These are phyloP conservation scores for Pichia cephalocereana DNA, from an alignment of 805 yeast species.

Conservation along the genomic window DNA sequence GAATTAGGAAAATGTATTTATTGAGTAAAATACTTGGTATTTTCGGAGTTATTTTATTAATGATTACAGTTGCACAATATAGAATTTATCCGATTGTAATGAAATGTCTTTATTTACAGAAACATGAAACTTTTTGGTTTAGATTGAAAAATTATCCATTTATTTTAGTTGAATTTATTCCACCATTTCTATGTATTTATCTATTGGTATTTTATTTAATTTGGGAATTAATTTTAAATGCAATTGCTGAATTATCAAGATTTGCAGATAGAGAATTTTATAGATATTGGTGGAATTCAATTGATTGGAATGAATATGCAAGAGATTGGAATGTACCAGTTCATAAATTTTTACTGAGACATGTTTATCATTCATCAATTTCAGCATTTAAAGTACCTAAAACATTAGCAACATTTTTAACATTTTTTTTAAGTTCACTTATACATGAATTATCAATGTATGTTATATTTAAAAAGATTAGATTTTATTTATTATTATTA, in stretches of 20 bases:
- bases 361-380: conserved; percentile 87
- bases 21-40: conserved; percentile 64
- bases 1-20: conserved; percentile 62
- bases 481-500: conserved; percentile 71
- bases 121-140: conserved; percentile 34
- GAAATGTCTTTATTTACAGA: conserved; percentile 45
- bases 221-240: conserved; percentile 91
- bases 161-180: conserved; percentile 62
- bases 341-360: conserved; percentile 79
- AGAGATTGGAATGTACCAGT: conserved; percentile 94
- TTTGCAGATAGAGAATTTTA: conserved; percentile 92
- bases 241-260: conserved; percentile 76
- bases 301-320: conserved; percentile 88
- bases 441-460: conserved; percentile 93
- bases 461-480: conserved; percentile 65
- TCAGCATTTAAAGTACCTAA: conserved; percentile 63
- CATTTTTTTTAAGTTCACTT: conserved; percentile 70
- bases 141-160: conserved; percentile 43
- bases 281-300: conserved; percentile 97
- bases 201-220: conserved; percentile 76
- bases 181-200: conserved; percentile 71
- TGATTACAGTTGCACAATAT: conserved; percentile 72
- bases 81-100: conserved; percentile 62
- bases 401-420: conserved; percentile 60
- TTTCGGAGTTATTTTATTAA: conserved; percentile 76